Evolutionary conservation across 2,329 filamentous ascomycete species (phyloP), one percentile per base, ranked within the genome.

Genomic region (Aspergillus neoniger): DNA sequence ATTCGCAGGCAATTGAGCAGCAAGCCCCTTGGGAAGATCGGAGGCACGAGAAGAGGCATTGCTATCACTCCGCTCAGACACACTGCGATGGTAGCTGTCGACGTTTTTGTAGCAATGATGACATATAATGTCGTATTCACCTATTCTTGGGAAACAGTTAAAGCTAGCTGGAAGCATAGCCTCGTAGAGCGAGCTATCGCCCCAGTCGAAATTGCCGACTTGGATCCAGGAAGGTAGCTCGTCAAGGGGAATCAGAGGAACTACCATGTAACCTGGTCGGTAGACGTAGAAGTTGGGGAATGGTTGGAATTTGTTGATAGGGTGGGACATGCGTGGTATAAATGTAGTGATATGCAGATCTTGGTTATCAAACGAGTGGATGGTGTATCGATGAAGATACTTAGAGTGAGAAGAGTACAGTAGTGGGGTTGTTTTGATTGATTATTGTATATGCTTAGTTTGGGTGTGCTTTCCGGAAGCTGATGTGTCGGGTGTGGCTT

Each of bases 231-330:
- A 48, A 3, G 79, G 79, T 3, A 81, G 65, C 66, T 81, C 79
- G 57, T 81, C 79, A 7, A 78, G 55, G 0, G 79, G 71, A 21
- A 81, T 73, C 25, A 81, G 67, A 7, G 79, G 79, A 10, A 76
- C 71, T 14, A 73, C 59, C 6, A 63, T 60, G 6, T 73, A 70
- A 39, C 75, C 74, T 2, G 72, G 70, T 2, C 79, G 74, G 38
- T 73, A 66, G 44, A 81, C 64, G 59, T 75, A 81, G 66, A 76
- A 80, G 14, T 69, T 64, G 3, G 78, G 77, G 19, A 66, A 67
- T 21, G 71, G 69, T 5, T 66, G 70, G 17, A 44, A 57, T 60
- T 59, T 62, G 12, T 53, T 52, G 28, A 60, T 47, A 47, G 52
- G 21, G 30, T 47, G 32, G 38, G 25, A 19, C 14, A 23, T 49